Base-by-base conservation (phyloP, 2,329 filamentous ascomycete genomes). In the Cryoendolithus antarcticus region DNA sequence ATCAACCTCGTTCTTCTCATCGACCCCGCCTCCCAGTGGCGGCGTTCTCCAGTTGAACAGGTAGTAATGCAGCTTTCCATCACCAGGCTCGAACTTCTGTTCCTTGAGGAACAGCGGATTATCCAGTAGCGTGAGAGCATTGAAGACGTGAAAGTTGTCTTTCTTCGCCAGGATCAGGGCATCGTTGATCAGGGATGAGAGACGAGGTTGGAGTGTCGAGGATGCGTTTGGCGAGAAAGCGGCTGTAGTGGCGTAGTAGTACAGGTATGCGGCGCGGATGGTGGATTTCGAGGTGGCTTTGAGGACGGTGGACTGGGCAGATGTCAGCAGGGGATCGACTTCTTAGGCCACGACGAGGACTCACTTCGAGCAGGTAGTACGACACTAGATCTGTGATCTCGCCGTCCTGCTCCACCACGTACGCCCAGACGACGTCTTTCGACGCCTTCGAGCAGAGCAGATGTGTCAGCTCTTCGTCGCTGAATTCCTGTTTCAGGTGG, bases 381-480 rank as follows among this genome's bases (percentile, higher is more conserved):
- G 86, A 94, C 65, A 95, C 82, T 65, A 94, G 95, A 63, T 98
- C 91, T 30, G 86, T 95, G 55, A 98, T 84, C 52, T 86, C 86
- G 37, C 80, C 77, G 34, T 75, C 51, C 39, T 81, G 73, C 58
- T 75, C 89, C 9, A 93, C 85, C 7, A 98, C 89, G 49, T 93
- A 96, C 2, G 80, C 79, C 84, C 86, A 98, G 9, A 96, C 79
- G 6, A 94, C 86, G 60, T 88, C 84, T 54, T 94, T 83, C 6
- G 50, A 50, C 51, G 77, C 75, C 47, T 82, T 79, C 52, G 88
- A 75, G 42, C 91, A 63, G 43, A 95, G 70, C 84, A 86, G 95
- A 62, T 98, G 89, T 38, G 81, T 74, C 24, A 93, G 74, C 60
- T 98, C 91, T 32, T 82, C 81, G 50, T 73, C 72, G 27, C 71